Evolutionary conservation across 2,329 filamentous ascomycete genomes (phyloP).

Genomic region (Neurospora sp.): DNA sequence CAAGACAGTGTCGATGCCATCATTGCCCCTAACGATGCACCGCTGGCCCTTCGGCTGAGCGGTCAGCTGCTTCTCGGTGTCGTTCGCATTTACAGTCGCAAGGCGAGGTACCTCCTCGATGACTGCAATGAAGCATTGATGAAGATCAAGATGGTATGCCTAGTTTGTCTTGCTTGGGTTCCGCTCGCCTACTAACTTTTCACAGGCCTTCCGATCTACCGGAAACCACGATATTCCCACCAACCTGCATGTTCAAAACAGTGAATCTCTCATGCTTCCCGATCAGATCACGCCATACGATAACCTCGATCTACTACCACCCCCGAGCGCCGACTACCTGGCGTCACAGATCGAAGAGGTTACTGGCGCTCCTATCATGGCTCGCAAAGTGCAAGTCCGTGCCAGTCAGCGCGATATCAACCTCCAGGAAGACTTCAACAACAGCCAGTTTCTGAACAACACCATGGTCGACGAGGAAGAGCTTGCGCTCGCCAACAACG

Average conservation of each 20-base stretch:
- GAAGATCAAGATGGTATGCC: constrained; percentile 92
- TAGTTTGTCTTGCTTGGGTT: constrained; percentile 4
- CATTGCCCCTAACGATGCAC: constrained; percentile 84
- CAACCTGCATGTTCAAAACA: constrained; percentile 69
- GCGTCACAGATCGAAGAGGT: constrained; percentile 64
- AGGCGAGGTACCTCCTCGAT: constrained; percentile 90
- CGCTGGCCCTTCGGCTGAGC: constrained; percentile 87
- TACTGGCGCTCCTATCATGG: constrained; percentile 42
- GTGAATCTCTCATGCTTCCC: constrained; percentile 78
- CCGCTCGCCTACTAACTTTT: constrained; percentile 22
- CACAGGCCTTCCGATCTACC: constrained; percentile 80
- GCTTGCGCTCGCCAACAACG: constrained; percentile 43
- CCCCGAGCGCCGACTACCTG: constrained; percentile 79
- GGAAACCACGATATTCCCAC: constrained; percentile 94
- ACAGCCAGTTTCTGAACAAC: constrained; percentile 73
- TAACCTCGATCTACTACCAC: constrained; percentile 64
- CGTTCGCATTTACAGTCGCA: constrained; percentile 93
- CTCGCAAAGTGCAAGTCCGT: constrained; percentile 41
- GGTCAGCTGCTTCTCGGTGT: constrained; percentile 92
- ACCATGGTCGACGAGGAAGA: constrained; percentile 51
- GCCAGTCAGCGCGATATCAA: constrained; percentile 56
- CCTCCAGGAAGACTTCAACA: constrained; percentile 57
- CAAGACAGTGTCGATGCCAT: constrained; percentile 92
- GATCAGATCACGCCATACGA: constrained; percentile 92
- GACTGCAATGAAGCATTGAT: constrained; percentile 96